Conservation (phyloP, 148 eudicot species). For the Arctostaphylos glauca region DNA sequence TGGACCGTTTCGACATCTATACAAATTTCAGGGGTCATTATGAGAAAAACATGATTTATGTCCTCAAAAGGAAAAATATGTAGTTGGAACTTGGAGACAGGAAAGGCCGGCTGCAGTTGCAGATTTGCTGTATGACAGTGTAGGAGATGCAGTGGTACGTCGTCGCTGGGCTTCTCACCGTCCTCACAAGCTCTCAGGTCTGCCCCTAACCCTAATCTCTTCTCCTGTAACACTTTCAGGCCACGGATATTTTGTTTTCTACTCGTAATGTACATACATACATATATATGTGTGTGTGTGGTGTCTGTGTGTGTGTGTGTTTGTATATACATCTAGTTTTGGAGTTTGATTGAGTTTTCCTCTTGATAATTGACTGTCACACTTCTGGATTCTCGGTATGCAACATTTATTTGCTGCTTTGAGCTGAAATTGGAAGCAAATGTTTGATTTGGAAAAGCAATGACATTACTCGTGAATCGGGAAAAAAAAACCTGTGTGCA, state of each 20-base stretch:
- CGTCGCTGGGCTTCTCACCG: constrained; percentile 64
- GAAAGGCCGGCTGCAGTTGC: background rate
- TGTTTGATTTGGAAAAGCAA: background rate
- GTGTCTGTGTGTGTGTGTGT: no score
- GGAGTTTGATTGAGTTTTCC: background rate
- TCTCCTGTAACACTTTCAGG: background rate
- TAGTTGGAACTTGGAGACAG: background rate
- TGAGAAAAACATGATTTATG: background rate
- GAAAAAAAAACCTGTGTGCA: background rate
- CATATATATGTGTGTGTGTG: no score
- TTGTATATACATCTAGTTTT: background rate
- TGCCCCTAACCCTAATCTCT: constrained; percentile 5
- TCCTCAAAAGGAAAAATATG: background rate
- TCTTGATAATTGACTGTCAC: background rate
- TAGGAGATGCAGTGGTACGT: constrained; percentile 62
- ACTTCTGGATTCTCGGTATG: background rate
- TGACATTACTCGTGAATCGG: background rate
- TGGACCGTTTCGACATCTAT: background rate
- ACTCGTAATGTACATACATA: background rate
- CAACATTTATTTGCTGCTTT: background rate
- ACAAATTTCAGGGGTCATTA: background rate
- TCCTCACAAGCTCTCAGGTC: constrained; percentile 73
- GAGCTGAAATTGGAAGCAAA: background rate
- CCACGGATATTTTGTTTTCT: background rate
- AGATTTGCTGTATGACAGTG: constrained; percentile 11